Conservation (phyloP, 2,329 filamentous ascomycete genomes). For the Cordyceps tenuipes region DNA sequence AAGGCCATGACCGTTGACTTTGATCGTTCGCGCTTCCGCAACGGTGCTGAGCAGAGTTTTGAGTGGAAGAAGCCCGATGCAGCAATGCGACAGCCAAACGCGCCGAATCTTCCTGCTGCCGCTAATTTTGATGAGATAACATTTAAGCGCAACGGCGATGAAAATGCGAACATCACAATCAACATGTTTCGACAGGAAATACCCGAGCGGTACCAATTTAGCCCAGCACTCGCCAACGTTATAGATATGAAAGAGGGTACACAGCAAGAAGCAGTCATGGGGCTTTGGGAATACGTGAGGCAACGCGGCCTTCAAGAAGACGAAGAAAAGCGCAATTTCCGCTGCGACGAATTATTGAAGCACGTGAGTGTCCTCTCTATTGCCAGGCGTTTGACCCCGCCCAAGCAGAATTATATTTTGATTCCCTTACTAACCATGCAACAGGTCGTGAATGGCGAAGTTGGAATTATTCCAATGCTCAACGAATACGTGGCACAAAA, state of each 20-base stretch:
- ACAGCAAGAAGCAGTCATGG: conserved; percentile 78
- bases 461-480: conserved; percentile 78
- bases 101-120: conserved; percentile 39
- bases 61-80: conserved; percentile 79
- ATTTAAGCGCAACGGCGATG: conserved; percentile 86
- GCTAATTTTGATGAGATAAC: conserved; percentile 84
- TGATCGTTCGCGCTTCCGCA: conserved; percentile 52
- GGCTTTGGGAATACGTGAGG: conserved; percentile 91
- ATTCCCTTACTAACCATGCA: background rate
- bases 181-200: conserved; percentile 78
- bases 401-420: background rate
- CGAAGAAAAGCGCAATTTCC: conserved; percentile 87
- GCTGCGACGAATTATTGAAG: conserved; percentile 76
- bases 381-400: background rate
- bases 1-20: conserved; percentile 69
- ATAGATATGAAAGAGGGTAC: conserved; percentile 83
- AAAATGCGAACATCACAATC: conserved; percentile 85
- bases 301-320: conserved; percentile 82
- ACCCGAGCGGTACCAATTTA: conserved; percentile 76
- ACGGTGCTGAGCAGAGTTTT: conserved; percentile 49
- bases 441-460: conserved; percentile 67
- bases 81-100: conserved; percentile 40
- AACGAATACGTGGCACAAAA: conserved; percentile 73
- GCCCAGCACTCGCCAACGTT: conserved; percentile 69
- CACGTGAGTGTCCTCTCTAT: conserved; percentile 44